Base-by-base conservation (phyloP, 164 flowering plant genomes). In the Macadamia tetraphylla region DNA sequence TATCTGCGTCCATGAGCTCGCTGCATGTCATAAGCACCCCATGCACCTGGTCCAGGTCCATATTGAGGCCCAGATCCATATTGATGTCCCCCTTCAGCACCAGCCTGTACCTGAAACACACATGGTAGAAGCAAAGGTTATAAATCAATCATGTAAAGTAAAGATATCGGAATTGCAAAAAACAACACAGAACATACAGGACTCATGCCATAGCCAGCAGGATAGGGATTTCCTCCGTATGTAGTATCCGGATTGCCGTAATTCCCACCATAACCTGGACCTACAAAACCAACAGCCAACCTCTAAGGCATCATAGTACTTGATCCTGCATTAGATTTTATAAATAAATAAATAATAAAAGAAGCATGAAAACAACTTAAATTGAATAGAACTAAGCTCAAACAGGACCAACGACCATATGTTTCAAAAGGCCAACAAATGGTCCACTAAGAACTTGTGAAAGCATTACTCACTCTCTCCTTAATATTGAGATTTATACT, bases 11-110 rank as follows among this genome's bases (percentile, higher is more conserved):
- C 94, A 79, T 87, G 97, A 76, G 87, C 78, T 71, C 83, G 85
- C 65, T 90, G 98, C 83, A 84, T 78, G 64, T 88, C 94, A 80
- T 94, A 90, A 59, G 85, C 77, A 67, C 85, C 87, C 98, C 98
- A 94, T 23, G 88, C 70, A 80, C 79, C 91, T 63, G 94, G 82
- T 60, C 81, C 91, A 67, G 82, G 78, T 73, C 90, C 95, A 81
- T 90, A 88, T 18, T 78, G 93, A 62, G 88, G 76, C 75, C 44
- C 87, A 67, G 82, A 77, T 73, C 90, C 95, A 81, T 90, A 88
- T 18, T 78, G 93, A 62, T 87, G 76, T 75, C 44, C 87, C 67
- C 78, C 84, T 82, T 92, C 97, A 29, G 79, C 77, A 67, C 81
- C 87, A 79, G 82, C 74, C 69, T 84, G 95, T 30, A 62, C 84